Evolutionary conservation across 2,329 filamentous ascomycete species (phyloP).

Genomic region (Fusarium pininemorale): DNA sequence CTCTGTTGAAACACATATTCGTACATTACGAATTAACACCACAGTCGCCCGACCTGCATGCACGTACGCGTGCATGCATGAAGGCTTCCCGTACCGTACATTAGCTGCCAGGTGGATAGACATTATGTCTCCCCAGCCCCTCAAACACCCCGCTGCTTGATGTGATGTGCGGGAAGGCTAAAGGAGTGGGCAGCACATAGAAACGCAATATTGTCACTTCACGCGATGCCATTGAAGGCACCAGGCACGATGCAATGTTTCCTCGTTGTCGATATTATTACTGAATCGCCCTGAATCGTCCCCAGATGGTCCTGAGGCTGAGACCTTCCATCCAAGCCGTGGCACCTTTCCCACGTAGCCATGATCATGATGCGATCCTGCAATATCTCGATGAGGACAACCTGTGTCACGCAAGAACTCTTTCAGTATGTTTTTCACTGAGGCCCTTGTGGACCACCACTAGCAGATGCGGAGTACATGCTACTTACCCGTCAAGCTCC

Average conservation of each 20-base stretch:
- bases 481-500: constrained; percentile 35
- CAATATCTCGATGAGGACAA: constrained; percentile 39
- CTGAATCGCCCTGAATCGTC: background rate
- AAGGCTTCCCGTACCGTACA: constrained; percentile 37
- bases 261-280: background rate
- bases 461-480: constrained; percentile 41
- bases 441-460: constrained; percentile 36
- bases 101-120: constrained; percentile 42
- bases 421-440: constrained; percentile 24
- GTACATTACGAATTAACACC: constrained; percentile 33
- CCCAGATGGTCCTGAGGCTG: constrained; percentile 3
- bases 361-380: constrained; percentile 40
- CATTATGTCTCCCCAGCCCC: constrained; percentile 33
- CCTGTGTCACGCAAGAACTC: constrained; percentile 33
- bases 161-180: constrained; percentile 46
- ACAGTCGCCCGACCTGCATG: constrained; percentile 37
- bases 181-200: constrained; percentile 37
- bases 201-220: constrained; percentile 36
- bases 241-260: background rate
- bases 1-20: constrained; percentile 38
- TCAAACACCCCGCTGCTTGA: constrained; percentile 40
- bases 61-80: constrained; percentile 36
- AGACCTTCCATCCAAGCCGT: constrained; percentile 8
- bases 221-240: constrained; percentile 10
- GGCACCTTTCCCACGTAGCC: constrained; percentile 18